Evolutionary conservation across 768 basidiomycete genomes (phyloP), one percentile per base, ranked within the genome.

Genomic region (Sistotremastrum suecicum): DNA sequence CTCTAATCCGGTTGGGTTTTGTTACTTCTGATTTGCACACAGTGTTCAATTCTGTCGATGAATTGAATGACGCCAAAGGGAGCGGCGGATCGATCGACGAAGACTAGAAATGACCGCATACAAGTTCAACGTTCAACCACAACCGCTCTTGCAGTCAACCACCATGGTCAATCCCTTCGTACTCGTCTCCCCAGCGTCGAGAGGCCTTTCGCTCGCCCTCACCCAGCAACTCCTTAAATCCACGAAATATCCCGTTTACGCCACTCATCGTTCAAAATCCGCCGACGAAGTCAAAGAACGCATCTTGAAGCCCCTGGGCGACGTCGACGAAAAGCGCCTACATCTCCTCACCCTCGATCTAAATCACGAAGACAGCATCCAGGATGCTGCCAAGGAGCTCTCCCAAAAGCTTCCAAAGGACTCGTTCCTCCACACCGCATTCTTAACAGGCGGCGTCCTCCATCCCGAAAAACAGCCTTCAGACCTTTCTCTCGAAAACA

Each of bases 131-230:
- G 20, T 20, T 20, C 20, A 20, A 20, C 20, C 20, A 20, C 2
- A 20, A 20, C 2, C 20, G 20, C 2, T 20, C 20, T 20, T 20
- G 20, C 20, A 20, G 1, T 20, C 20, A 20, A 20, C 7, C 9
- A 11, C 42, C 29, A 47, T n/a, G 36, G 28, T 42, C n/a, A 45
- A 44, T 48, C 74, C 72, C 1, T 78, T 77, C 54, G 55, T 71
- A 50, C 62, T 79, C 47, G 62, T 78, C 41, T 61, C 68, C 32
- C 76, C 77, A 31, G 70, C 74, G 4, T 74, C 72, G 11, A 66
- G 76, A 11, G 76, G 77, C 4, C 63, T 78, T 28, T 73, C 72
- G 5, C 64, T 74, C 31, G 72, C 74, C 3, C 63, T 79, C 32
- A 71, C 73, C 8, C 67, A 75, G 10, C 68, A 72, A 55, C 70